Percentiles rank a stretch among this genome's conserved stretches.
Conservation (phyloP, 371 early-diverging fungal genomes). For the Mucor saturninus region DNA sequence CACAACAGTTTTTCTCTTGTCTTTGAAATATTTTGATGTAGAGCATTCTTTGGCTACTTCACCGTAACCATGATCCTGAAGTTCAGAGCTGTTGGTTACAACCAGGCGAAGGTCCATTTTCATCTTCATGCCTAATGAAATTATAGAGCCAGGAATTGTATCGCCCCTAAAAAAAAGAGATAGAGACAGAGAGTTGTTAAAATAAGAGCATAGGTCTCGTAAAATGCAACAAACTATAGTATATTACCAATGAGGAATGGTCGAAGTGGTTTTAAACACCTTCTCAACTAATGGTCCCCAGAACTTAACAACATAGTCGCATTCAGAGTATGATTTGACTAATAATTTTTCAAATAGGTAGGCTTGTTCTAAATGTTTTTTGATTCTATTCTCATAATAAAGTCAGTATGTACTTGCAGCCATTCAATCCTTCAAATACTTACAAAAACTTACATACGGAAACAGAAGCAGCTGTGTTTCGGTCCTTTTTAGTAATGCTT, state of each 20-base stretch:
- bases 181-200: slow-evolving; percentile 9
- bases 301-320: slow-evolving; percentile 18
- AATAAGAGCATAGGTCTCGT: slow-evolving; percentile 18
- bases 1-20: slow-evolving; percentile 23
- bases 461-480: slow-evolving; percentile 10
- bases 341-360: slow-evolving; percentile 19
- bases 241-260: slow-evolving; percentile 24
- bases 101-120: slow-evolving; percentile 23
- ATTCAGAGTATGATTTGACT: slow-evolving; percentile 18
- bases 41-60: slow-evolving; percentile 21
- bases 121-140: slow-evolving; percentile 18
- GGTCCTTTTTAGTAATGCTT: slow-evolving; percentile 9
- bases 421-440: slow-evolving; percentile 22
- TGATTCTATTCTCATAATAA: slow-evolving; percentile 26
- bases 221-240: slow-evolving; percentile 15
- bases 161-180: slow-evolving; percentile 22
- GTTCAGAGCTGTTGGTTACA: slow-evolving; percentile 5
- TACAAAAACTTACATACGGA: slow-evolving; percentile 22
- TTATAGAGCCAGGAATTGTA: slow-evolving; percentile 18
- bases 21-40: slow-evolving; percentile 18
- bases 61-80: slow-evolving; percentile 24
- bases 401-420: slow-evolving; percentile 21
- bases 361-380: slow-evolving; percentile 23
- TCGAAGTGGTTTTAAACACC: slow-evolving; percentile 17
- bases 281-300: slow-evolving; percentile 27